Conservation (phyloP, 2,329 filamentous ascomycete genomes). For the Anisogramma anomala region DNA sequence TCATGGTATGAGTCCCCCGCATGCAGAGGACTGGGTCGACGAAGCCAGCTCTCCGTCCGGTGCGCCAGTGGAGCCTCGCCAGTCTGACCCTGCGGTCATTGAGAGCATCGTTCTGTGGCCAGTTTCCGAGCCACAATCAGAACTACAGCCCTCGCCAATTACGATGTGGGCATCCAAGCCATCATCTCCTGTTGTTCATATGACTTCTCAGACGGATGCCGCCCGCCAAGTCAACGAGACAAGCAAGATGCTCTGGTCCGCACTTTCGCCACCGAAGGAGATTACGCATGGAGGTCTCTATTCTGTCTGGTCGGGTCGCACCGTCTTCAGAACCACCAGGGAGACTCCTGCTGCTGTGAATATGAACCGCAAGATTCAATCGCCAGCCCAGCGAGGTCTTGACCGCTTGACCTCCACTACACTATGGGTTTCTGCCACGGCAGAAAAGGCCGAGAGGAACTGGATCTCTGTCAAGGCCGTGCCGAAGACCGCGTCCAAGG, state of each 20-base stretch:
- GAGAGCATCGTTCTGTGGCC: conserved; percentile 17
- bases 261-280: conserved; percentile 7
- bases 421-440: conserved; percentile 18
- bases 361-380: conserved; percentile 21
- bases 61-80: conserved; percentile 11
- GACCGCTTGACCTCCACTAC: conserved; percentile 18
- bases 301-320: conserved; percentile 15
- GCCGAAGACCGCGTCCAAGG: conserved; percentile 2
- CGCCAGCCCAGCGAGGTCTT: conserved; percentile 18
- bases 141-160: too few species aligned
- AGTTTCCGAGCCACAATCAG: conserved; percentile 1
- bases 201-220: not conserved
- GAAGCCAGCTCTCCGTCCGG: conserved; percentile 10
- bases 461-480: conserved; percentile 1
- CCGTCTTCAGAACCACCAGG: conserved; percentile 21
- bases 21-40: conserved; percentile 14
- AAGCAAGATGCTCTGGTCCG: conserved; percentile 15
- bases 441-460: conserved; percentile 6
- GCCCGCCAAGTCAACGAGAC: not conserved
- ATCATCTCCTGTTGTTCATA: not conserved
- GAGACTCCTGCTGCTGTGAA: conserved; percentile 23
- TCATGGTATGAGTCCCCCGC: conserved; percentile 12
- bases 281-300: conserved; percentile 19
- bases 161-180: not conserved
- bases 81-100: conserved; percentile 8